Conservation (phyloP, 179 eudicot species). For the Actinidia chinensis region DNA sequence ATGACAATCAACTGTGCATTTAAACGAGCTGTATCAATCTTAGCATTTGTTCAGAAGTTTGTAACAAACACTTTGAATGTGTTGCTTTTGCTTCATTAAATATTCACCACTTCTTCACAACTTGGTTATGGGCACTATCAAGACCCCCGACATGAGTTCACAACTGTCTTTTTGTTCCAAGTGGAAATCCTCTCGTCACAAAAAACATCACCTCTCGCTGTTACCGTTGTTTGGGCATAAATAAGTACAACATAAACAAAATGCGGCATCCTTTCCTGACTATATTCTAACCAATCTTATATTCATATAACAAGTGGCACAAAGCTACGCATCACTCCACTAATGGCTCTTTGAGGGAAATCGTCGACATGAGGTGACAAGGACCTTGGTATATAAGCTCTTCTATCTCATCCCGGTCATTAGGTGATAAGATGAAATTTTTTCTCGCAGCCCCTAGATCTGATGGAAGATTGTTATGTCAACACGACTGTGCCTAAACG, state of each 20-base stretch:
- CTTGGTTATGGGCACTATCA: neutral
- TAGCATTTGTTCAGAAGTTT: neutral
- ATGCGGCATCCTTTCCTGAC: neutral
- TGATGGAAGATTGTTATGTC: too few species aligned
- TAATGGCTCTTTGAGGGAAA: neutral
- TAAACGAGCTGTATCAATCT: slow-evolving; percentile 8
- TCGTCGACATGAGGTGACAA: neutral
- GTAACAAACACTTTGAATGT: neutral
- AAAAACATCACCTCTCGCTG: neutral
- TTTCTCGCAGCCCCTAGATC: too few species aligned
- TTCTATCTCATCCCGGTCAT: neutral
- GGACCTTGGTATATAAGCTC: neutral
- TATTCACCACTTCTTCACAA: slow-evolving; percentile 3
- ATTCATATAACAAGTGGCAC: neutral
- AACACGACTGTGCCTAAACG: too few species aligned
- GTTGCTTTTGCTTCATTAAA: slow-evolving; percentile 14
- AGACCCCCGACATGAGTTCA: neutral
- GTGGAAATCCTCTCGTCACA: neutral
- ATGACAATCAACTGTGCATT: slow-evolving; percentile 16
- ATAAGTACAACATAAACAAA: too few species aligned
- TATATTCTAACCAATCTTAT: neutral
- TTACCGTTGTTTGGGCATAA: neutral
- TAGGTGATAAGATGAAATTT: neutral
- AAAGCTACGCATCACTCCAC: neutral
- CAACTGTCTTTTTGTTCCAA: neutral